These are phyloP conservation scores for Elongisporangium senticosum DNA, from an alignment of 352 stramenopile species.

Conservation along the genomic window DNA sequence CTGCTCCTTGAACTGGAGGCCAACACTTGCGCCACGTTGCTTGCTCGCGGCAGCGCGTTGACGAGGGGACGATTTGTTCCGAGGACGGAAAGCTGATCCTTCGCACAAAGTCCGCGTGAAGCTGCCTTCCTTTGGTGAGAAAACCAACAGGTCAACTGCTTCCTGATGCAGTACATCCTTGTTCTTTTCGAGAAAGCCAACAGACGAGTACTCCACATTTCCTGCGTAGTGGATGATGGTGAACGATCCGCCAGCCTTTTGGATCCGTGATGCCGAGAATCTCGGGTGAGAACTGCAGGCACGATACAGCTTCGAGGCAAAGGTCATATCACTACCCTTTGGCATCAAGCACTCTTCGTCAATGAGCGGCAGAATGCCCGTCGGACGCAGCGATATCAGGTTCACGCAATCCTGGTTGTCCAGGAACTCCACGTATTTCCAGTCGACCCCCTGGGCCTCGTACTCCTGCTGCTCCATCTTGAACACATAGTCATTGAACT, in stretches of 20 bases:
- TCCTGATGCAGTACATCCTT: constrained; percentile 82
- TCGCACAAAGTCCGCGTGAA: constrained; percentile 73
- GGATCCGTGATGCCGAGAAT: constrained; percentile 72
- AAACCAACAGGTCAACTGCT: constrained; percentile 71
- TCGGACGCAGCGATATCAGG: constrained; percentile 86
- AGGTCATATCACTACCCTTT: constrained; percentile 74
- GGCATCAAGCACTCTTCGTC: constrained; percentile 88
- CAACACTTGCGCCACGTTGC: constrained; percentile 70
- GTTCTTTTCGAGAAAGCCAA: constrained; percentile 84
- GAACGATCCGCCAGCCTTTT: constrained; percentile 65
- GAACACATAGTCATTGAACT: constrained; percentile 89
- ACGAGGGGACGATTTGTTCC: constrained; percentile 46
- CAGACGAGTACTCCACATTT: constrained; percentile 69
- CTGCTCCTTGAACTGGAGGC: constrained; percentile 84
- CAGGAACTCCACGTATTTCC: constrained; percentile 79
- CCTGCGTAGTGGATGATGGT: constrained; percentile 82
- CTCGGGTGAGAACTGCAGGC: constrained; percentile 51
- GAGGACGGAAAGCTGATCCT: constrained; percentile 37
- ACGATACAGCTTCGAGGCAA: constrained; percentile 81
- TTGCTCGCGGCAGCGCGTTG: constrained; percentile 57
- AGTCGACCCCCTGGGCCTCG: constrained; percentile 73
- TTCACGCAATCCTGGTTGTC: constrained; percentile 89
- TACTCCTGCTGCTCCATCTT: constrained; percentile 86
- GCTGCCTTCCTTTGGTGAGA: constrained; percentile 60
- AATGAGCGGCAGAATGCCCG: constrained; percentile 73